Percentiles rank a stretch among this genome's conserved stretches.
Conservation (phyloP, 2,329 filamentous ascomycete genomes). For the Colletotrichum chlorophyti region DNA sequence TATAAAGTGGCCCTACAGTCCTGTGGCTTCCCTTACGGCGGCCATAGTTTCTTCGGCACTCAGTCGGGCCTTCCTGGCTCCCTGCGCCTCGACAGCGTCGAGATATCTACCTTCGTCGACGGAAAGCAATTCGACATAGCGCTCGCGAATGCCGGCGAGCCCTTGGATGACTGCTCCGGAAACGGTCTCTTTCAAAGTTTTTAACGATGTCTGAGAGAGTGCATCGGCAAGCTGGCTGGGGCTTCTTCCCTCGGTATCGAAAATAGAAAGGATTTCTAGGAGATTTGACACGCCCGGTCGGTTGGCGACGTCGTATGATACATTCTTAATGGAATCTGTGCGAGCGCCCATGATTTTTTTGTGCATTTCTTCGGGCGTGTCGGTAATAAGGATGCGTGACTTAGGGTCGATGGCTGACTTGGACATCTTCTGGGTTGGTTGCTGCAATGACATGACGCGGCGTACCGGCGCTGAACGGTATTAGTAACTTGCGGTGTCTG, state of each 20-base stretch:
- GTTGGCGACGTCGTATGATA: constrained; percentile 73
- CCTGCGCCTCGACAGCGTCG: constrained; percentile 62
- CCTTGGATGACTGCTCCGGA: constrained; percentile 61
- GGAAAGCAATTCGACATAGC: constrained; percentile 60
- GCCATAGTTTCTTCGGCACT: constrained; percentile 68
- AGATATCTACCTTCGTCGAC: constrained; percentile 58
- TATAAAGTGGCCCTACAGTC: constrained; percentile 41
- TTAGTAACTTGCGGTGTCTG: background rate
- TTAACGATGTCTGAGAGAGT: constrained; percentile 45
- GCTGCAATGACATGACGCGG: constrained; percentile 86
- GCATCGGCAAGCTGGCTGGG: constrained; percentile 47
- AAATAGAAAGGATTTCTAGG: constrained; percentile 77
- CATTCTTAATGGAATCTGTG: constrained; percentile 73
- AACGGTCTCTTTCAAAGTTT: constrained; percentile 58
- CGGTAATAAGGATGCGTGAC: constrained; percentile 85
- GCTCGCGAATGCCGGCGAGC: constrained; percentile 60
- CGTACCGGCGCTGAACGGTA: constrained; percentile 70
- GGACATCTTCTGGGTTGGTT: constrained; percentile 88
- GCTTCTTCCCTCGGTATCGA: constrained; percentile 55
- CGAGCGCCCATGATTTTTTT: constrained; percentile 75
- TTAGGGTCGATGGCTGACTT: constrained; percentile 78
- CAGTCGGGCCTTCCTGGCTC: constrained; percentile 64
- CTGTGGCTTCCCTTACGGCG: constrained; percentile 57
- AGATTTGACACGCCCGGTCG: constrained; percentile 90
- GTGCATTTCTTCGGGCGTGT: constrained; percentile 67